Evolutionary conservation across 2,329 filamentous ascomycete species (phyloP).

Genomic region (Biscogniauxia marginata): DNA sequence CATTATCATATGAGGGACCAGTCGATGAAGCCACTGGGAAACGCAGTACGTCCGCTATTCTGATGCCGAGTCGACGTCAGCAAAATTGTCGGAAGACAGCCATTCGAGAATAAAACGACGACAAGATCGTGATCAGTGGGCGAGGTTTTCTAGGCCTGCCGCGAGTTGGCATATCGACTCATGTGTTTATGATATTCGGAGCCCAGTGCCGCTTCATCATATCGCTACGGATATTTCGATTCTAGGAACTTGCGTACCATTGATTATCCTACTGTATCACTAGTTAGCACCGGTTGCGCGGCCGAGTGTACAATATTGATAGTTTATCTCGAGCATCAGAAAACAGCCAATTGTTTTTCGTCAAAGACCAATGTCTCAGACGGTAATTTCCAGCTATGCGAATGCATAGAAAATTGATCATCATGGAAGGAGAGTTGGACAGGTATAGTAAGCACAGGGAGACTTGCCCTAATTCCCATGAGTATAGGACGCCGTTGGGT

Average conservation of each 20-base stretch:
- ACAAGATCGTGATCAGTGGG: slow-evolving; percentile 69
- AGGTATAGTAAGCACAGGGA: not conserved
- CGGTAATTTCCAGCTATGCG: slow-evolving; percentile 94
- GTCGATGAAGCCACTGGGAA: not conserved
- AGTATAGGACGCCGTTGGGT: not conserved
- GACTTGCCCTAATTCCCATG: slow-evolving; percentile 31
- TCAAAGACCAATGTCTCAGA: slow-evolving; percentile 74
- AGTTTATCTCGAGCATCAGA: slow-evolving; percentile 54
- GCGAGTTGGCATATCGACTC: slow-evolving; percentile 87
- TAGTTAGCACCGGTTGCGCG: slow-evolving; percentile 1
- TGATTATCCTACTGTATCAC: not conserved
- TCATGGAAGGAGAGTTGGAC: slow-evolving; percentile 41
- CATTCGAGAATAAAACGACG: not conserved
- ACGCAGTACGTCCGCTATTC: not conserved
- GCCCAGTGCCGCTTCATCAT: slow-evolving; percentile 98
- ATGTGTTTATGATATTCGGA: slow-evolving; percentile 68
- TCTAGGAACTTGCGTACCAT: slow-evolving; percentile 31
- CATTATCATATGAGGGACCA: not conserved
- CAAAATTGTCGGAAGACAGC: not conserved
- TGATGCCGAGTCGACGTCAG: slow-evolving; percentile 8
- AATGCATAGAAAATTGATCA: slow-evolving; percentile 68
- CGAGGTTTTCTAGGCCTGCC: slow-evolving; percentile 99
- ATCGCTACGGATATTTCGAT: slow-evolving; percentile 28
- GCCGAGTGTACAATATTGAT: slow-evolving; percentile 10
- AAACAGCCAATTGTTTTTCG: slow-evolving; percentile 81